Evolutionary conservation across 768 basidiomycete genomes (phyloP), one percentile per base, ranked within the genome.

Genomic region (Panaeolus papilionaceus): DNA sequence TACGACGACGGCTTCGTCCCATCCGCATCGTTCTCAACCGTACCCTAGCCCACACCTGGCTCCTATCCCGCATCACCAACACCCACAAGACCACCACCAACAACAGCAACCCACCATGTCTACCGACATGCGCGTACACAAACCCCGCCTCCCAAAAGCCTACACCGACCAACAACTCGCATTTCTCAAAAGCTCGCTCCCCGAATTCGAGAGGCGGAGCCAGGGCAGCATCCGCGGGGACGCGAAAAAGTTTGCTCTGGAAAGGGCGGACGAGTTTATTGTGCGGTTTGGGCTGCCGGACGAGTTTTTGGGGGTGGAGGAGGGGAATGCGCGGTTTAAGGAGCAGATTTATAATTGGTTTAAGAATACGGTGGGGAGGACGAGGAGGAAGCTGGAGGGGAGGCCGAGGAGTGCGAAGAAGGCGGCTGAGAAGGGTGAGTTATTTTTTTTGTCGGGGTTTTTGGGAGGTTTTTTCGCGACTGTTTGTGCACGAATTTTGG

Each of bases 291-390:
- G 88, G 26, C 79, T 89, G 16, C 87, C 88, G 23, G 79, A 80
- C 28, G 87, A 88, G 71, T 84, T 85, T 65, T 79, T 85, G 26
- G 80, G 82, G 14, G 80, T 85, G 8, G 86, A 88, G 71, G 89
- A 90, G 69, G 81, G 85, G 4, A 88, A 89, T 63, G 81, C 85
- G 33, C 80, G 86, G 66, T 89, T 89, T 75, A 86, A 85, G 70
- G 89, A 90, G 88, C 88, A 89, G 85, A 88, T 90, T 66, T 90
- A 90, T 79, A 89, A 89, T 71, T 90, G 89, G 89, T 90, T 88
- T 78, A 90, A 90, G 78, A 90, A 90, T 75, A 89, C 89, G 18
- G 85, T 88, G 65, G 89, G 88, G 6, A 81, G 89, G 38, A 86
- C 84, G 7, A 80, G 88, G 64, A 80, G 88, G 61, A 88, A 88